Percentiles rank a stretch among this genome's conserved stretches.
These are phyloP conservation scores for Calcarisporium arbuscula DNA, from an alignment of 2,329 filamentous ascomycete species.

Conservation along the genomic window DNA sequence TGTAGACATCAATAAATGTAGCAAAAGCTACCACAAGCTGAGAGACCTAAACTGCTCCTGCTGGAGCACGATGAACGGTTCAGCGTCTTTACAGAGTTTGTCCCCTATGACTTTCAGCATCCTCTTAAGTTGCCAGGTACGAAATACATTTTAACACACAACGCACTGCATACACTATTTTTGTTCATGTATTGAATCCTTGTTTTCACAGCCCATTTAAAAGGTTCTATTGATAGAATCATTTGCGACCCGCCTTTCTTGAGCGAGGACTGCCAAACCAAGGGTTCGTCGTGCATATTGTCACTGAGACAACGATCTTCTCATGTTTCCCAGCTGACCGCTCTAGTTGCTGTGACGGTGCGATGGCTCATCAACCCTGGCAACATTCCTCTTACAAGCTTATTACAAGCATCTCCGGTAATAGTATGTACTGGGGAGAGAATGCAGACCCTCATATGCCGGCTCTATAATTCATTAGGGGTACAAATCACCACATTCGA, in stretches of 20 bases:
- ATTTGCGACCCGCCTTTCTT: conserved; percentile 76
- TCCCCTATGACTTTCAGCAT: conserved; percentile 66
- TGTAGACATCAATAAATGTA: conserved; percentile 4
- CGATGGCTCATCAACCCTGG: conserved; percentile 59
- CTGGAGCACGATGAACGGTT: conserved; percentile 73
- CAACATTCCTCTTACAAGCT: conserved; percentile 11
- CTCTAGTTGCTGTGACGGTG: conserved; percentile 61
- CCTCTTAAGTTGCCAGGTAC: conserved; percentile 59
- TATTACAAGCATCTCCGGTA: conserved; percentile 38
- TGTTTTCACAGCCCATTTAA: conserved; percentile 41
- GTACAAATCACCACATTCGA: conserved; percentile 61
- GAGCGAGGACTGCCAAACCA: conserved; percentile 74
- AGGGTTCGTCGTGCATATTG: conserved; percentile 41
- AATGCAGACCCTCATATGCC: conserved; percentile 58
- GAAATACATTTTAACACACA: conserved; percentile 9
- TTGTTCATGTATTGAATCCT: not conserved
- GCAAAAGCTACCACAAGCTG: conserved; percentile 13
- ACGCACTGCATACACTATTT: not conserved
- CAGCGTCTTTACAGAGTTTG: conserved; percentile 65
- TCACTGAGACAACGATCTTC: not conserved
- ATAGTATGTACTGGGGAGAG: conserved; percentile 74
- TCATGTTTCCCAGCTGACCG: conserved; percentile 4
- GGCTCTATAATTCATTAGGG: conserved; percentile 60
- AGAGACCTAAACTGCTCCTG: conserved; percentile 53
- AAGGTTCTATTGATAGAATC: conserved; percentile 59